A percentile compares a stretch with the other conserved stretches of the same genome.
These are phyloP conservation scores for Xylaria bambusicola DNA, from an alignment of 495 filamentous ascomycete species.

Conservation along the genomic window DNA sequence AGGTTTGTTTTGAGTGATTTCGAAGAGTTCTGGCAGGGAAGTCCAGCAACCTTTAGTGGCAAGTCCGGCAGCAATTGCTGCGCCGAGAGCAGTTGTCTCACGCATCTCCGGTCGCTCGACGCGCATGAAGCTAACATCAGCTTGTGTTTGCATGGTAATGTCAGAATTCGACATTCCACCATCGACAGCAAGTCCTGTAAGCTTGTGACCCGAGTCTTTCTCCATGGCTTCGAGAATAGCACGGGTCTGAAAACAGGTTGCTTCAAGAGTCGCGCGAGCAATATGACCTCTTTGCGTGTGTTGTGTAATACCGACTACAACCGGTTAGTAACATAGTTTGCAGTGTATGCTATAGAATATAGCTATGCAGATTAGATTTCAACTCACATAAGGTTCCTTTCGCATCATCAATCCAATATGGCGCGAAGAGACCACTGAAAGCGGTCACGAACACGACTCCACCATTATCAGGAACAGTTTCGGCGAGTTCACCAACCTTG, in stretches of 20 bases:
- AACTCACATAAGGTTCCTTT: constrained; percentile 82
- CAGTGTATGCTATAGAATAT: background rate
- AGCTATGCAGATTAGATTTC: background rate
- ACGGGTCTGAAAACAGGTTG: constrained; percentile 92
- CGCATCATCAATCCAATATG: constrained; percentile 98
- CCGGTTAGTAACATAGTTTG: no score
- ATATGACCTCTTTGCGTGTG: constrained; percentile 89
- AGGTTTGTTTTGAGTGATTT: constrained; percentile 65
- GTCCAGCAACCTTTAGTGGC: constrained; percentile 77
- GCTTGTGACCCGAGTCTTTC: constrained; percentile 77
- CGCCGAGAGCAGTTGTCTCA: constrained; percentile 89
- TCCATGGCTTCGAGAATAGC: constrained; percentile 96
- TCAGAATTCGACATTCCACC: constrained; percentile 94
- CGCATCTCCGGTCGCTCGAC: constrained; percentile 89
- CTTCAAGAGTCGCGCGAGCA: constrained; percentile 90
- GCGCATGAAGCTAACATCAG: constrained; percentile 84
- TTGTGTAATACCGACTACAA: constrained; percentile 80
- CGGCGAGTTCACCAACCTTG: constrained; percentile 81
- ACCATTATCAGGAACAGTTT: constrained; percentile 82
- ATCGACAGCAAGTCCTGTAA: constrained; percentile 81
- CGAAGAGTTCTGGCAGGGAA: constrained; percentile 72
- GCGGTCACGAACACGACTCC: constrained; percentile 94
- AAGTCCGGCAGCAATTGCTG: constrained; percentile 92
- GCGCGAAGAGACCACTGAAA: constrained; percentile 93
- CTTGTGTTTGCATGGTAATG: constrained; percentile 95